These are phyloP conservation scores for Hyaloraphidium curvatum DNA, from an alignment of 192 early-diverging fungal species.

Conservation along the genomic window DNA sequence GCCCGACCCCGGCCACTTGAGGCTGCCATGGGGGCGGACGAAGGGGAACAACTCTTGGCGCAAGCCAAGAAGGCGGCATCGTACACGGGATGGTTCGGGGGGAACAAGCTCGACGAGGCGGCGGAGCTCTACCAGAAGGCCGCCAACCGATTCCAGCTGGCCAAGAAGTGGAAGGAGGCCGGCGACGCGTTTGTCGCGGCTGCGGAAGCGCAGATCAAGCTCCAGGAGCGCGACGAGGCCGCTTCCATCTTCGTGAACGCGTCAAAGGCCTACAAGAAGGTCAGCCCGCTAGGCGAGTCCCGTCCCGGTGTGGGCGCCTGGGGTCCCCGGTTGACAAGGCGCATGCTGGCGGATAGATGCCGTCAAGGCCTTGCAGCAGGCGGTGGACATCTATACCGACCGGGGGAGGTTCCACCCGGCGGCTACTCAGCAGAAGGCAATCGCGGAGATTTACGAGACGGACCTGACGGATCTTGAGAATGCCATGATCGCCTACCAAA, in stretches of 20 bases:
- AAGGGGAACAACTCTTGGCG: constrained; percentile 35
- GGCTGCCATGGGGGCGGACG: no score
- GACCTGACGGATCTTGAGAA: constrained; percentile 58
- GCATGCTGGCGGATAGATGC: constrained; percentile 32
- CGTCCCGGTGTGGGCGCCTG: not conserved
- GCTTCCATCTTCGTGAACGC: constrained; percentile 65
- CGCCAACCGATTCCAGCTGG: constrained; percentile 80
- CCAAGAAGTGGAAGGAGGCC: constrained; percentile 80
- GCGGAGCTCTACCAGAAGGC: constrained; percentile 82
- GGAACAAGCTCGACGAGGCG: constrained; percentile 86
- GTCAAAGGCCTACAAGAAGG: constrained; percentile 77
- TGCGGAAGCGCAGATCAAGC: constrained; percentile 53
- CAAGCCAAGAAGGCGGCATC: constrained; percentile 53
- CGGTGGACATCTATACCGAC: constrained; percentile 65
- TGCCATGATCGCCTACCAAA: constrained; percentile 71
- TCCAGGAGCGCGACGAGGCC: constrained; percentile 71
- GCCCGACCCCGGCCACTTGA: no score
- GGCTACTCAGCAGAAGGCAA: constrained; percentile 83
- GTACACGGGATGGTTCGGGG: constrained; percentile 37
- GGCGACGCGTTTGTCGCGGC: constrained; percentile 82
- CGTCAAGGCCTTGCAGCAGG: constrained; percentile 47
- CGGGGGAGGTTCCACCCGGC: constrained; percentile 71
- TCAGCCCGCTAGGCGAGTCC: constrained; percentile 40
- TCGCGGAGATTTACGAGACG: constrained; percentile 79
- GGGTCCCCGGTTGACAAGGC: not conserved